Conservation (phyloP, 768 basidiomycete species). For the Naematelia aurantialba region DNA sequence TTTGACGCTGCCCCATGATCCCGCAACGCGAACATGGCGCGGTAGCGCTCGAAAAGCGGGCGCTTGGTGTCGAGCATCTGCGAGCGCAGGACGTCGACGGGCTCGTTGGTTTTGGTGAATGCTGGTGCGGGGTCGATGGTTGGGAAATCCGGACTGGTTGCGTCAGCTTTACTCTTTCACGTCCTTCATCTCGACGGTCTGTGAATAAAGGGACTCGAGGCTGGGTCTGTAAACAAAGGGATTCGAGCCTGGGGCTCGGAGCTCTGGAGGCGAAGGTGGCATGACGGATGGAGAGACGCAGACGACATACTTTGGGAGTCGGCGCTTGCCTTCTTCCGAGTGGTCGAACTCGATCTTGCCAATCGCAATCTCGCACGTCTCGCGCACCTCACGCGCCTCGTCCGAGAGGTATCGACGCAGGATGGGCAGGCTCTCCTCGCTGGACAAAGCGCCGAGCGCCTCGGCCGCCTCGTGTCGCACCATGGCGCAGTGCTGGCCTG, state of each 20-base stretch:
- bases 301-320: slow-evolving; percentile 41
- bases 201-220: too few species aligned
- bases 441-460: slow-evolving; percentile 91
- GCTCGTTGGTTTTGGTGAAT: slow-evolving; percentile 23
- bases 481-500: slow-evolving; percentile 65
- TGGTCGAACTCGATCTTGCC: slow-evolving; percentile 89
- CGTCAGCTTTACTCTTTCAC: too few species aligned
- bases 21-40: slow-evolving; percentile 95
- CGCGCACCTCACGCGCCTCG: slow-evolving; percentile 69
- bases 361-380: slow-evolving; percentile 96
- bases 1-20: slow-evolving; percentile 72
- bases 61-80: slow-evolving; percentile 65
- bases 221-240: too few species aligned
- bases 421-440: slow-evolving; percentile 62
- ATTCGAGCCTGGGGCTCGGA: neutral
- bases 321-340: slow-evolving; percentile 48
- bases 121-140: slow-evolving; percentile 51
- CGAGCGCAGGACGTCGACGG: slow-evolving; percentile 59
- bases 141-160: slow-evolving; percentile 48
- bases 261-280: neutral
- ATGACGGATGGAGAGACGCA: neutral
- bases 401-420: slow-evolving; percentile 70
- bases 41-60: slow-evolving; percentile 85
- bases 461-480: slow-evolving; percentile 99
- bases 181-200: too few species aligned